Evolutionary conservation across 129 eudicot genomes (phyloP).

Genomic region (Saussurea involucrata): DNA sequence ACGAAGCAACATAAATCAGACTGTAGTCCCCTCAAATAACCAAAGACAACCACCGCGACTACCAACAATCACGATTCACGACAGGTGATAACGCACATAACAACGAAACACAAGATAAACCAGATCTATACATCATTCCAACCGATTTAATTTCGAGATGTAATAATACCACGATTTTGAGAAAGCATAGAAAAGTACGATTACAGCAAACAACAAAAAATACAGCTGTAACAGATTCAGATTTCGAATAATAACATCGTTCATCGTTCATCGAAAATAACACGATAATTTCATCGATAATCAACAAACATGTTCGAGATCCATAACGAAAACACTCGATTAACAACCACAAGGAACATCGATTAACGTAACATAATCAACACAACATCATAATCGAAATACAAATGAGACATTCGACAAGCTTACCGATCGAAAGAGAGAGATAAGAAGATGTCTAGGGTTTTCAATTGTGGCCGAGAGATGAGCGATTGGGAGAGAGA

Average conservation of each 20-base stretch:
- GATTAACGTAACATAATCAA: not conserved
- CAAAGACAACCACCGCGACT: not conserved
- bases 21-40: not conserved
- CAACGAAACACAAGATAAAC: not conserved
- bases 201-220: not conserved
- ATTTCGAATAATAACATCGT: not conserved
- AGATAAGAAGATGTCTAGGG: constrained; percentile 24
- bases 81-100: not conserved
- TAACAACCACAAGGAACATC: not conserved
- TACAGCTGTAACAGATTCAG: not conserved
- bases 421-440: constrained; percentile 1
- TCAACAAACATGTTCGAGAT: constrained; percentile 2
- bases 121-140: not conserved
- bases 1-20: not conserved
- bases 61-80: not conserved
- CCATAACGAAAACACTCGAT: not conserved
- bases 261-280: not conserved
- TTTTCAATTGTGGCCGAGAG: constrained; percentile 27
- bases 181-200: not conserved
- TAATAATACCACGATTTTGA: not conserved
- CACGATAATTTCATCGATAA: not conserved
- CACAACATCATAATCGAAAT: not conserved
- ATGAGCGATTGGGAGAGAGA: constrained; percentile 23
- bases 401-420: not conserved
- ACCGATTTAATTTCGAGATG: not conserved